Conservation (phyloP, 805 yeast genomes). For the Metschnikowia cubensis region DNA sequence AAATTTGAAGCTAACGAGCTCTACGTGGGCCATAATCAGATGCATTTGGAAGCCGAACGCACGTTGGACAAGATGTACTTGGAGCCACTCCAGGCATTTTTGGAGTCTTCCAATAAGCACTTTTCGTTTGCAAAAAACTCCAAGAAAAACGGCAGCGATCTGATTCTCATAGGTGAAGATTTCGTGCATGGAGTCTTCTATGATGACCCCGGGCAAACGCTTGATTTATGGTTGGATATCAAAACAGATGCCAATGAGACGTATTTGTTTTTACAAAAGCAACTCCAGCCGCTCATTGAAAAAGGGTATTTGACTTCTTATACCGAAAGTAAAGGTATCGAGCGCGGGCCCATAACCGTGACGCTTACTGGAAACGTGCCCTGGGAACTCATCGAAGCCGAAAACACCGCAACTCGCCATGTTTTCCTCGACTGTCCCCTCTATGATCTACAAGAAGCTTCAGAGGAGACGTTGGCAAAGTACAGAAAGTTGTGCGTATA, state of each 20-base stretch:
- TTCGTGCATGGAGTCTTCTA: conserved; percentile 28
- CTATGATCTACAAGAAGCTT: conserved; percentile 21
- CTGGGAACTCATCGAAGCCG: conserved; percentile 26
- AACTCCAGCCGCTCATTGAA: conserved; percentile 45
- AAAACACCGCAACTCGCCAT: conserved; percentile 21
- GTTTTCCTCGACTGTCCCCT: conserved; percentile 55
- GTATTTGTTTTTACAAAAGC: conserved; percentile 42
- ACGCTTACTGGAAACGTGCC: conserved; percentile 69
- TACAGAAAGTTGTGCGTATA: conserved; percentile 30
- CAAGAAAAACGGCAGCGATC: background rate
- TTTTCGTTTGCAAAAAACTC: background rate
- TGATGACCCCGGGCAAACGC: conserved; percentile 47
- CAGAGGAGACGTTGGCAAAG: conserved; percentile 21
- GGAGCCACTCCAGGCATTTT: conserved; percentile 45
- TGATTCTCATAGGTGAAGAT: conserved; percentile 7
- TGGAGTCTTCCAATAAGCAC: conserved; percentile 45
- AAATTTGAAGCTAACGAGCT: conserved; percentile 26
- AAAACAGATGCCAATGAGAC: conserved; percentile 51
- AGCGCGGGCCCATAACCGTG: conserved; percentile 55
- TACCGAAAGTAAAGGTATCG: conserved; percentile 32
- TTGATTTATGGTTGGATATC: conserved; percentile 61
- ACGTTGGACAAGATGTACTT: conserved; percentile 52
- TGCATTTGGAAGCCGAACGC: conserved; percentile 40
- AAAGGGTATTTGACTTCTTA: conserved; percentile 49
- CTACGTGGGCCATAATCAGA: conserved; percentile 61